Evolutionary conservation across 345 rosid genomes (phyloP).

Genomic region (Salix exigua): DNA sequence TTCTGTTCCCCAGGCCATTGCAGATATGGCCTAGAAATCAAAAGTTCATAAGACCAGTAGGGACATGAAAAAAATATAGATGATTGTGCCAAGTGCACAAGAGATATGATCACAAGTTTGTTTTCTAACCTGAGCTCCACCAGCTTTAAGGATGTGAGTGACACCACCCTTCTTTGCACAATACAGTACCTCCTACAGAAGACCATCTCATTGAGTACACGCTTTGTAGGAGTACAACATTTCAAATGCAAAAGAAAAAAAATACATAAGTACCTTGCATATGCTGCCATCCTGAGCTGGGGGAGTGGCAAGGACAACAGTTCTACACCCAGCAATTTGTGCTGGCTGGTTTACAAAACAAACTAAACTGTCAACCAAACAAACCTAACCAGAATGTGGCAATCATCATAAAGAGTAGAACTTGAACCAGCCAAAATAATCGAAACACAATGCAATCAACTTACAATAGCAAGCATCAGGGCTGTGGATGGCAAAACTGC

Average conservation of each 20-base stretch:
- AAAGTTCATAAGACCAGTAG: background rate
- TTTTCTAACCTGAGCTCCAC: slow-evolving; percentile 82
- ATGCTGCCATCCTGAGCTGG: slow-evolving; percentile 77
- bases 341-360: slow-evolving; percentile 58
- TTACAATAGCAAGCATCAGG: slow-evolving; percentile 85
- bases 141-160: slow-evolving; percentile 90
- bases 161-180: slow-evolving; percentile 95
- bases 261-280: slow-evolving; percentile 54
- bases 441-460: slow-evolving; percentile 20
- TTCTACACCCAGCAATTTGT: slow-evolving; percentile 89
- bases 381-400: background rate
- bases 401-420: background rate
- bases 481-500: slow-evolving; percentile 95
- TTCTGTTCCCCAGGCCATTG: slow-evolving; percentile 97
- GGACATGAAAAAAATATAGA: background rate
- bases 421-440: slow-evolving; percentile 1
- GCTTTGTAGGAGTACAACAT: background rate
- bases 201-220: background rate
- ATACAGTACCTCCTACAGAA: slow-evolving; percentile 68
- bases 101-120: background rate
- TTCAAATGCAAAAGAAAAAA: background rate
- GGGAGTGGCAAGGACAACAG: slow-evolving; percentile 83
- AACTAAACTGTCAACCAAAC: slow-evolving; percentile 15
- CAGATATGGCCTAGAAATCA: slow-evolving; percentile 71
- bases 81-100: background rate